phyloP scores from a whole-genome alignment of 2,329 filamentous ascomycete genomes.

The Decorospora gaudefroyi region DNA sequence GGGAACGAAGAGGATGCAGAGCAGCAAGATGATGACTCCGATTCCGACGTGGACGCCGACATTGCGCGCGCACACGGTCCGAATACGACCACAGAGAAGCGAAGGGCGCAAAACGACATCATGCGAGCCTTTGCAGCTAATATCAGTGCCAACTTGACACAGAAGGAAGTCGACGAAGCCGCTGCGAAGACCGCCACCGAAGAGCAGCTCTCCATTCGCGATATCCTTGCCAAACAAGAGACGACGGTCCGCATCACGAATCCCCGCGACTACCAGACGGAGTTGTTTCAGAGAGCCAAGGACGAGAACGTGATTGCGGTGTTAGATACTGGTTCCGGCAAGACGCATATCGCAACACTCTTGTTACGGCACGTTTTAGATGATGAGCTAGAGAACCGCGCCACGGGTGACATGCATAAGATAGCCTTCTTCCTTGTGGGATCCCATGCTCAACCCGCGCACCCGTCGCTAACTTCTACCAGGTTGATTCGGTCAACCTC shows the following conservation, averaged over 20 bases:
- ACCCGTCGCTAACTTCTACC: constrained; percentile 6
- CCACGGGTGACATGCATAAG: constrained; percentile 61
- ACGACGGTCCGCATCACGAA: constrained; percentile 67
- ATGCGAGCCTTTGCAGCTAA: constrained; percentile 51
- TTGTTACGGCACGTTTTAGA: constrained; percentile 77
- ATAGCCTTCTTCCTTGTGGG: constrained; percentile 82
- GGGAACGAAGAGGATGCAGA: neutral
- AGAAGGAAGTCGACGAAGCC: constrained; percentile 47
- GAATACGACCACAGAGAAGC: constrained; percentile 44
- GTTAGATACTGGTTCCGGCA: constrained; percentile 91
- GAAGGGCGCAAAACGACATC: constrained; percentile 49
- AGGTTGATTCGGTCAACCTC: constrained; percentile 84
- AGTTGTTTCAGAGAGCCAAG: constrained; percentile 88
- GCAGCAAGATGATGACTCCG: constrained; percentile 16
- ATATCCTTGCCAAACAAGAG: constrained; percentile 59
- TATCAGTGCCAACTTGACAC: constrained; percentile 50
- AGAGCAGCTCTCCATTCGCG: constrained; percentile 58
- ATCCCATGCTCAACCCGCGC: too few species aligned
- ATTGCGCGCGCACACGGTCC: constrained; percentile 26
- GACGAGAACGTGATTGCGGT: constrained; percentile 87
- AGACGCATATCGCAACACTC: constrained; percentile 92
- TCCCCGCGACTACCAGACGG: constrained; percentile 87
- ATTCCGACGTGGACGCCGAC: constrained; percentile 36
- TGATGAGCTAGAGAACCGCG: constrained; percentile 73
- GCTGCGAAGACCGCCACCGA: constrained; percentile 47